Evolutionary conservation across 1,284 basidiomycete genomes (phyloP).

Genomic region (Meripilus lineatus): DNA sequence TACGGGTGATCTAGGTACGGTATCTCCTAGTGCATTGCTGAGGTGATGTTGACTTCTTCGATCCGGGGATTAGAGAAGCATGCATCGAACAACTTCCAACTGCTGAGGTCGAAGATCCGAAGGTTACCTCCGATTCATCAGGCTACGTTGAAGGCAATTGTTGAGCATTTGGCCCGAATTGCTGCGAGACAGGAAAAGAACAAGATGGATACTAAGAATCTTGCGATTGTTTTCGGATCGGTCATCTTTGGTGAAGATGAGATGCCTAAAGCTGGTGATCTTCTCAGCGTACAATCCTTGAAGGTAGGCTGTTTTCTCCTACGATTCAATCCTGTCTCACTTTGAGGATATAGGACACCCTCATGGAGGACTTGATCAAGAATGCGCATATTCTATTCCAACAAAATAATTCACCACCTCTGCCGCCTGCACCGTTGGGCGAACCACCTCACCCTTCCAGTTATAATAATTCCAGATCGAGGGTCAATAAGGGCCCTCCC

Average conservation of each 20-base stretch:
- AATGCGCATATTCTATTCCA: conserved; percentile 63
- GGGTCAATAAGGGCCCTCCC: conserved; percentile 42
- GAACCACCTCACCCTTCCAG: conserved; percentile 48
- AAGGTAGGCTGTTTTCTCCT: conserved; percentile 48
- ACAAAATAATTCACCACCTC: conserved; percentile 45
- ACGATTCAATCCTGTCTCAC: neutral
- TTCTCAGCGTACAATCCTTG: conserved; percentile 63
- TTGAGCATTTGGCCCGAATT: conserved; percentile 85
- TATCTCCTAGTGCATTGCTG: neutral
- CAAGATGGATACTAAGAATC: conserved; percentile 93
- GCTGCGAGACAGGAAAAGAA: conserved; percentile 69
- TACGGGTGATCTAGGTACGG: conserved; percentile 67
- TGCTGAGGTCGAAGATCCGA: conserved; percentile 78
- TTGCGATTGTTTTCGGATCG: conserved; percentile 81
- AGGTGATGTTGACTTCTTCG: conserved; percentile 9
- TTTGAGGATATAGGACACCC: conserved; percentile 55
- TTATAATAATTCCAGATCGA: conserved; percentile 69
- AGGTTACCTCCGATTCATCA: conserved; percentile 86
- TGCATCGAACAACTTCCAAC: conserved; percentile 63
- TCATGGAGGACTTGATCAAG: conserved; percentile 85
- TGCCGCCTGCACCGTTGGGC: conserved; percentile 62
- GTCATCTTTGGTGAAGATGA: conserved; percentile 91
- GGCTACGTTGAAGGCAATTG: conserved; percentile 80
- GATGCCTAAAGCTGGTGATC: conserved; percentile 61
- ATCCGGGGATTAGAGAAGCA: conserved; percentile 52